Evolutionary conservation across 2,329 filamentous ascomycete species (phyloP).

Genomic region (Teratosphaeria gauchensis): DNA sequence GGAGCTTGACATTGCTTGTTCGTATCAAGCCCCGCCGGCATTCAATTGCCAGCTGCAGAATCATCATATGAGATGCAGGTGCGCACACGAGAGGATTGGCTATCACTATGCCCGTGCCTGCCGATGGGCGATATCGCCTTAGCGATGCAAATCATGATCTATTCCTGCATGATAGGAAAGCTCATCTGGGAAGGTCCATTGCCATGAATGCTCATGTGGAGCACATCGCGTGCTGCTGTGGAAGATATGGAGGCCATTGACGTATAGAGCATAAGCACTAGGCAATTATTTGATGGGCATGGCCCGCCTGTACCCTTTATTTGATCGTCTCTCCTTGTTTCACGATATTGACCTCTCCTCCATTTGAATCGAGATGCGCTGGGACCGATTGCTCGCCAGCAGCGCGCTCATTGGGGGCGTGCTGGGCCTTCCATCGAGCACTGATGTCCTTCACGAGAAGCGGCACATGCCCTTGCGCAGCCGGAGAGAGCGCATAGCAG

Average conservation of each 20-base stretch:
- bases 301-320: neutral
- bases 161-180: neutral
- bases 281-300: neutral
- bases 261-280: neutral
- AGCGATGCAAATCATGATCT: neutral
- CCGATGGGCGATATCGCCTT: neutral
- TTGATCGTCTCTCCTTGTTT: neutral
- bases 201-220: neutral
- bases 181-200: neutral
- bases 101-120: neutral
- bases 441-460: constrained; percentile 14
- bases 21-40: neutral
- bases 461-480: neutral
- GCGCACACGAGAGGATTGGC: neutral
- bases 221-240: neutral
- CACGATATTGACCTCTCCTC: neutral
- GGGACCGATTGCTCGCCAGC: neutral
- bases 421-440: neutral
- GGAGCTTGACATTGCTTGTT: neutral
- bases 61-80: neutral
- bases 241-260: neutral
- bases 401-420: neutral
- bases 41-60: neutral
- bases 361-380: neutral
- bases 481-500: constrained; percentile 30